phyloP scores from a whole-genome alignment of 352 stramenopile genomes.

The Thalassiosira exigua region DNA sequence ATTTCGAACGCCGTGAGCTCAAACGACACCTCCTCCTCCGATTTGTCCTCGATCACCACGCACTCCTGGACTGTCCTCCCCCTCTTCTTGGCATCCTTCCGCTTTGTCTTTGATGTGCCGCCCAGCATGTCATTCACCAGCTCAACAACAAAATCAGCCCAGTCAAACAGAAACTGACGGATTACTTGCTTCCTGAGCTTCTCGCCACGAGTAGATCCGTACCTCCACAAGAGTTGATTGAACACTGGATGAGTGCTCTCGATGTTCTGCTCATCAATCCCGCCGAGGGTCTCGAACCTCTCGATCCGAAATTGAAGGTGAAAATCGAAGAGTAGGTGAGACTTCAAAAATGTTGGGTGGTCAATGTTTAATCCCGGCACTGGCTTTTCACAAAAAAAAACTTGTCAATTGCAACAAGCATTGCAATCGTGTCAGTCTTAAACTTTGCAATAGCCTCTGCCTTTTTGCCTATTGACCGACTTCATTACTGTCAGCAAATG shows the following conservation, averaged over 20 bases:
- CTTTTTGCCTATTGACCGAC: constrained; percentile 2
- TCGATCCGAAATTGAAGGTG: neutral
- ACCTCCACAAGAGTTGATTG: constrained; percentile 9
- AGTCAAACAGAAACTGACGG: constrained; percentile 1
- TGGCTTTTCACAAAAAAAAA: neutral
- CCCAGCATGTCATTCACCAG: constrained; percentile 10
- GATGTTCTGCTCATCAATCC: constrained; percentile 17
- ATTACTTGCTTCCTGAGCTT: constrained; percentile 5
- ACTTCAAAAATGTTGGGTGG: constrained; percentile 1
- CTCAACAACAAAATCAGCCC: constrained; percentile 2
- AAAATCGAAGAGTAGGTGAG: constrained; percentile 15
- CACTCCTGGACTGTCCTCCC: neutral
- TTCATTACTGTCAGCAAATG: constrained; percentile 9
- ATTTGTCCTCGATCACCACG: neutral
- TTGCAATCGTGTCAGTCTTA: neutral
- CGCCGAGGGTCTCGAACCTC: neutral
- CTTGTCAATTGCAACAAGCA: neutral
- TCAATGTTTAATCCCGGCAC: neutral
- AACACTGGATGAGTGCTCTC: constrained; percentile 11
- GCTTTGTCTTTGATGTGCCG: neutral
- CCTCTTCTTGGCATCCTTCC: neutral
- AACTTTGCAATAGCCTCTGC: neutral
- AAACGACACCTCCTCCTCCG: neutral
- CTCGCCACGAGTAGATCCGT: neutral
- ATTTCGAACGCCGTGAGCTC: neutral